Evolutionary conservation across 352 stramenopile species (phyloP), one percentile per base, ranked within the genome.

Genomic region (Globisporangium irregulare): DNA sequence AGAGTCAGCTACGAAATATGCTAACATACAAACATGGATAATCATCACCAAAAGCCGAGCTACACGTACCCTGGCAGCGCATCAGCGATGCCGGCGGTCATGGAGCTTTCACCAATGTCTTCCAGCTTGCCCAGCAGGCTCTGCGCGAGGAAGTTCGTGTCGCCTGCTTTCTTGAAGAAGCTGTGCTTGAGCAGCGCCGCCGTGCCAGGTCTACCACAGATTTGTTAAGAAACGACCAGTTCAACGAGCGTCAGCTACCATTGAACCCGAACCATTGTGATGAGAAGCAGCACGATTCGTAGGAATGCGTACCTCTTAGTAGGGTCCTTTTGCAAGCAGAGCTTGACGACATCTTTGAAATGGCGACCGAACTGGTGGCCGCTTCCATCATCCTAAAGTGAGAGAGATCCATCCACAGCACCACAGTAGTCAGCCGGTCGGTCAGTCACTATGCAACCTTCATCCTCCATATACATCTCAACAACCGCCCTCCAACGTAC

Each of bases 131-230:
- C 73, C 5, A 95, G 72, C 55, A 96, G 53, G 58, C 79, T 91
- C 32, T 77, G 58, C 14, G 87, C 86, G 36, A 95, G 68, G 68
- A 87, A 95, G 3, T 25, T 69, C 34, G 82, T 89, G 55, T 90
- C 86, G 25, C 81, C 82, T 36, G 90, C 89, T 72, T 95, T 96
- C 74, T 93, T 94, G 71, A 97, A 94, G 66, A 96, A 97, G 62
- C 81, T 93, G 75, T 97, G 86, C 75, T 95, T 95, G 63, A 97
- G 74, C 68, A 97, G 67, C 55, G 85, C 78, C 59, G 85, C 84
- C 4, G 90, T 95, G 14, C 81, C 87, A 34, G 87, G 90, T 58
- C 84, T 93, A 71, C n/a, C 70, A 24, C 25, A 7, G 18, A 6
- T 24, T 59, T 15, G 51, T 38, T n/a, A 67, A 36, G 34, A 32